phyloP scores from a whole-genome alignment of 495 filamentous ascomycete genomes.

The Eremomyces bilateralis region DNA sequence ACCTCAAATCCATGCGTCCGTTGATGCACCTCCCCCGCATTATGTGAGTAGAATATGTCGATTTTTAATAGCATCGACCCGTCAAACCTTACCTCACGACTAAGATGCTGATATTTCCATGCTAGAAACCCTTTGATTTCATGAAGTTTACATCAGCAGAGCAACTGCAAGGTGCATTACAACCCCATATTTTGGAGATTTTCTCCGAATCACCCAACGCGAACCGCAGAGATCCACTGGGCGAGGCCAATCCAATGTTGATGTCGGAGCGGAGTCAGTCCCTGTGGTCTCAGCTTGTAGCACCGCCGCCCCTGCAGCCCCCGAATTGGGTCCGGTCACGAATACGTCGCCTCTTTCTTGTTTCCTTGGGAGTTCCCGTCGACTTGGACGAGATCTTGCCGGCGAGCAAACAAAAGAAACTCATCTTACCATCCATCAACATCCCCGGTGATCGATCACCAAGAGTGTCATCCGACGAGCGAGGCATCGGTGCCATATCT shows the following conservation, averaged over 20 bases:
- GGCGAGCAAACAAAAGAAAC: slow-evolving; percentile 91
- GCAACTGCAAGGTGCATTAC: too few relatives aligned
- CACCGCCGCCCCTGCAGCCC: slow-evolving; percentile 81
- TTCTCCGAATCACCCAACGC: too few relatives aligned
- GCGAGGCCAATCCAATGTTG: too few relatives aligned
- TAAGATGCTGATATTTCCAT: too few relatives aligned
- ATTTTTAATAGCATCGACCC: too few relatives aligned
- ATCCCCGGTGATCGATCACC: slow-evolving; percentile 22
- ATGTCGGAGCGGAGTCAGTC: slow-evolving; percentile 54
- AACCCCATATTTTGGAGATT: too few relatives aligned
- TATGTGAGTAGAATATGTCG: too few relatives aligned
- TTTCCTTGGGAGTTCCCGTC: slow-evolving; percentile 85
- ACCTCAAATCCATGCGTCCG: slow-evolving; percentile 19
- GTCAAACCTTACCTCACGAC: too few relatives aligned
- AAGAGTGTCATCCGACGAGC: slow-evolving; percentile 26
- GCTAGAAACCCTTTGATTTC: too few relatives aligned
- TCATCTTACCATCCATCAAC: slow-evolving; percentile 72
- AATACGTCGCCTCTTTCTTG: slow-evolving; percentile 86
- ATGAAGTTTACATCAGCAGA: too few relatives aligned
- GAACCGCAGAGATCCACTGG: too few relatives aligned
- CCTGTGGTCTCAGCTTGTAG: slow-evolving; percentile 89
- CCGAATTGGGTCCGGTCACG: slow-evolving; percentile 96
- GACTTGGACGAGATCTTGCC: slow-evolving; percentile 95
- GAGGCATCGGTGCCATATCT: slow-evolving; percentile 27
- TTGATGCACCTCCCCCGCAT: too few relatives aligned